Conservation (phyloP, 306 rosid species). For the Pachyrhizus erosus region DNA sequence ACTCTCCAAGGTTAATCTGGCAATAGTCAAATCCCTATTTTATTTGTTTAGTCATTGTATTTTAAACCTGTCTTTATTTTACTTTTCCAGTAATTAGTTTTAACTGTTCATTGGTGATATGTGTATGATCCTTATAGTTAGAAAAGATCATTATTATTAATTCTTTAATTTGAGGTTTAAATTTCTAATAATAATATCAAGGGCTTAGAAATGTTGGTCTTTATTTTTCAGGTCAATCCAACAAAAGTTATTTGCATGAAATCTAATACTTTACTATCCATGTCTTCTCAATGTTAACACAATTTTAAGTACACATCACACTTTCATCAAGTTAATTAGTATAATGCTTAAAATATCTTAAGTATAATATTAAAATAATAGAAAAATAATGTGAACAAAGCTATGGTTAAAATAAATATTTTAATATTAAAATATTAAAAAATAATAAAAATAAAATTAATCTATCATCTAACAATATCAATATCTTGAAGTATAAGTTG, state of each 20-base stretch:
- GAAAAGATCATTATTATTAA: not conserved
- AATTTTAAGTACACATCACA: too few relatives aligned
- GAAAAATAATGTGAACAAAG: too few relatives aligned
- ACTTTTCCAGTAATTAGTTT: not conserved
- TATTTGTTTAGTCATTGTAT: slow-evolving; percentile 7
- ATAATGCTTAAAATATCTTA: too few relatives aligned
- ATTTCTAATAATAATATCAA: slow-evolving; percentile 7
- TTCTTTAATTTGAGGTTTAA: not conserved
- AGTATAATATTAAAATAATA: too few relatives aligned
- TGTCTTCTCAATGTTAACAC: not conserved
- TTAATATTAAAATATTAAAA: too few relatives aligned
- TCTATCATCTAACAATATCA: too few relatives aligned
- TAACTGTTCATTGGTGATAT: not conserved
- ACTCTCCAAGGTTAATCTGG: slow-evolving; percentile 28
- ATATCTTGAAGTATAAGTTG: too few relatives aligned
- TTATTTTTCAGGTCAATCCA: not conserved
- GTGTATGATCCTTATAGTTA: not conserved
- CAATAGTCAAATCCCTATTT: not conserved
- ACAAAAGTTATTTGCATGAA: not conserved
- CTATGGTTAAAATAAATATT: too few relatives aligned
- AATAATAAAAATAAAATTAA: too few relatives aligned
- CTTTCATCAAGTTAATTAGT: too few relatives aligned
- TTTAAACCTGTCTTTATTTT: not conserved
- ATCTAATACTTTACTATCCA: not conserved
- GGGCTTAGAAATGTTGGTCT: not conserved